Base-by-base conservation (phyloP, 352 stramenopile genomes). In the Phytopythium boreale region DNA sequence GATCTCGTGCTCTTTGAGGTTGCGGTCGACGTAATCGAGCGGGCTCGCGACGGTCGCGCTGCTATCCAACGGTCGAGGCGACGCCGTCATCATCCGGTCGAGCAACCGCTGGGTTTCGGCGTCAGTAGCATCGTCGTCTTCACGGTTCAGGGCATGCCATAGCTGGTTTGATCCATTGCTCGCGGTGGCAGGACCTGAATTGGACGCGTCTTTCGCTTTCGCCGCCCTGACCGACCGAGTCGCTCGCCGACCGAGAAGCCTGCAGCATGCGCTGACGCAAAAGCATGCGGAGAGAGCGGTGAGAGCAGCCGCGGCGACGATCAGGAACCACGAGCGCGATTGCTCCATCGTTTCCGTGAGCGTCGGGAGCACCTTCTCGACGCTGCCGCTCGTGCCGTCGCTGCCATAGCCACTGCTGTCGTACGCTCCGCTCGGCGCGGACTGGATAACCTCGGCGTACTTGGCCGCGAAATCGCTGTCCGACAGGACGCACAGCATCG, bases 401-500 rank as follows among this genome's bases (percentile, higher is more conserved):
- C 37, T 64, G 24, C 67, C 67, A 27, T 50, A 34, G 20, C 24
- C 41, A 14, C 56, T 53, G 15, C 56, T 53, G 56, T 62, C 56
- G 43, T 29, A 50, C 24, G 68, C 67, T 9, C 58, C 61, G 15
- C 61, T 75, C 10, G 64, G 64, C 29, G 71, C 67, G 44, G 52
- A 46, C 31, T 68, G 27, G 2, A 77, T 37, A 3, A 76, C 71
- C n/a, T 59, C 43, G 2, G 66, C 68, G 22, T 82, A 82, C 44
- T 84, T 84, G 51, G 11, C 31, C 10, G 68, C 60, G 31, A 84
- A 84, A 1, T 59, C 52, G 17, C 71, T 64, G 55, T 84, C 71
- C n/a, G 71, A 17, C 27, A 84, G 55, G 26, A 82, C 74, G 47
- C 74, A 84, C 1, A 84, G 60, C 69, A 84, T 59, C n/a, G 76